Base-by-base conservation (phyloP, 257 asterid genomes). In the Solanum chaucha region DNA sequence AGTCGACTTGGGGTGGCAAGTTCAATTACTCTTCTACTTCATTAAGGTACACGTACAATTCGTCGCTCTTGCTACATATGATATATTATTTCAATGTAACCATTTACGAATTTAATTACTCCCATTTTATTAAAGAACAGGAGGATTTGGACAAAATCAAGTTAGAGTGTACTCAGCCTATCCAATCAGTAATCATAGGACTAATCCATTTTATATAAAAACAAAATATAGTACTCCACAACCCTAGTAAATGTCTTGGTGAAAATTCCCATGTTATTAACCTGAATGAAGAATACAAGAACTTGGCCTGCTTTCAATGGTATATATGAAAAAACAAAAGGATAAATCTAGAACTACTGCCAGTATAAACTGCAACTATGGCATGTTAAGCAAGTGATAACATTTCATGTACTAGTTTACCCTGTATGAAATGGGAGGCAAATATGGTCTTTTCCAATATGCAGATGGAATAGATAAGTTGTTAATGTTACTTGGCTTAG, bases 381-480 rank as follows among this genome's bases (percentile, higher is more conserved):
- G 19, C 36, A 51, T 26, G 36, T 30, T 68, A 68, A 68, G 10
- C 3, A 28, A 68, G 75, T 28, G 75, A 30, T 67, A 67, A 28
- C 38, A 68, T 28, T 13, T 67, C 74, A 5, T 24, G 11, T 30
- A 70, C 38, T 28, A 70, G n/a, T 65, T 65, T 65, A 70, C 4
- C 3, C n/a, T 51, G n/a, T 6, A 70, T 30, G n/a, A 89, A 84
- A 93, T 92, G 96, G 95, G 93, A 55, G 71, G 71, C 20, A 92
- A 88, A 90, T 88, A 91, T 1, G 93, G 94, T 35, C 86, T 95
- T 64, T 95, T 95, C 86, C 46, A 92, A 80, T 91, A 88, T 34
- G 97, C 98, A 11, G 97, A 95, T 86, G 87, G 90, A 40, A 28
- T 83, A 48, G 98, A 95, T 86, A 95, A 90, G 90, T 72, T 93